Evolutionary conservation across 495 filamentous ascomycete genomes (phyloP), one percentile per base, ranked within the genome.

Genomic region (Letharia columbiana): DNA sequence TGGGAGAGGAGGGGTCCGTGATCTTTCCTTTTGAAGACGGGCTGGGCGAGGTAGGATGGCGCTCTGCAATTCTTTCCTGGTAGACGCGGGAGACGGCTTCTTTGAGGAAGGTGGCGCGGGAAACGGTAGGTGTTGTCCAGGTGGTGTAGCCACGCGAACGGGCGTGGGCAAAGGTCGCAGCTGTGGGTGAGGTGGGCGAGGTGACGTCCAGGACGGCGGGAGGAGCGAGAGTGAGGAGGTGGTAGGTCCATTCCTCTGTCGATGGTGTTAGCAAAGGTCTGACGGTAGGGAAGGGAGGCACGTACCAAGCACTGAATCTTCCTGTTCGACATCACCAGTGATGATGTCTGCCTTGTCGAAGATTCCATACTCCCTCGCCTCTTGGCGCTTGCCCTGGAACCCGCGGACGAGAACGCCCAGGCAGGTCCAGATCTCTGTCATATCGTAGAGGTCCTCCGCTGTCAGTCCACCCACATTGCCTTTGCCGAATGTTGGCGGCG

Each of bases 361-460:
- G 60, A 89, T 74, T 28, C 86, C 86, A 59, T 76, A 78, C 13
- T 78, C 74, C 18, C 84, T 76, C 9, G 86, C 86, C 65, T 85
- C 80, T 42, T 73, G 73, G 45, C 79, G 80, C 66, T 82, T 80
- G 12, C 81, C 84, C 64, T 87, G 83, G 54, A 87, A 76, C 20
- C 81, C 81, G 61, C 83, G 80, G 8, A 88, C 74, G 28, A 89
- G 72, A 11, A 83, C 80, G 39, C 79, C 76, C 37, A 89, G 72
- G 69, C 86, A 87, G 1, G 77, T 86, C 86, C 86, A 89, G 31
- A 89, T 80, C 70, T 89, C 86, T 2, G 77, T 83, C 80, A 89
- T 84, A 71, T 87, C 84, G 63, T 84, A 87, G 15, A 88, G 73
- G 68, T 89, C 79, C 58, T 79, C 77, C 17, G 79, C 76, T 1